Evolutionary conservation across 2,329 filamentous ascomycete species (phyloP), one percentile per base, ranked within the genome.

Genomic region (Lasiodiplodia gonubiensis): DNA sequence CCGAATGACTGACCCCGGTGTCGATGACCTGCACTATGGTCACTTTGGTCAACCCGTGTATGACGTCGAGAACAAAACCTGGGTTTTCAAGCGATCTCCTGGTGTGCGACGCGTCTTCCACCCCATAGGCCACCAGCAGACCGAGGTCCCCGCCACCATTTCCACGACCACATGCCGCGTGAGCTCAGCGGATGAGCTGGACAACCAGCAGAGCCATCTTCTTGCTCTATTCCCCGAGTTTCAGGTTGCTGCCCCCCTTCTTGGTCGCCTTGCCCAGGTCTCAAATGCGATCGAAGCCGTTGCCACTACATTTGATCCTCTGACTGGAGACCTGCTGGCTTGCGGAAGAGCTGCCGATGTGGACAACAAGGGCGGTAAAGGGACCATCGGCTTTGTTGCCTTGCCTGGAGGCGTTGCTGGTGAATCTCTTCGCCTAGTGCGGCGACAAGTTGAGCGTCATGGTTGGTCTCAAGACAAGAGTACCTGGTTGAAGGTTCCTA

Each of bases 1-100:
- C 84, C 86, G 73, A 80, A 89, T 89, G 86, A 84, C 83, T 88
- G 84, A 88, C 67, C 78, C 77, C 65, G 76, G 79, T 49, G 74
- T 79, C 46, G 80, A 78, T 71, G 80, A 85, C 78, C 80, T 87
- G 63, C 79, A 82, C 65, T 84, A 83, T 71, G 86, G 86, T 75
- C 84, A 86, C 72, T 80, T 85, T 68, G 86, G 86, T 68, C 78
- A 80, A 67, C 74, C 83, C 51, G 76, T 77, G 7, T 88, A 88
- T 74, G 75, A 82, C 66, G 68, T 79, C 1, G 81, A 85, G 5
- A 78, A 78, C 7, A 77, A 79, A 52, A 69, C 76, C 66, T 88
- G 86, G 86, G 71, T 71, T n/a, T 86, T 85, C 71, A 72, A 76
- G 60, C 80, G 83, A 57, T 75, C 74, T 1, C 57, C 66, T 2